Evolutionary conservation across 169 alveolate species (phyloP).

Genomic region (Plasmodium falciparum): DNA sequence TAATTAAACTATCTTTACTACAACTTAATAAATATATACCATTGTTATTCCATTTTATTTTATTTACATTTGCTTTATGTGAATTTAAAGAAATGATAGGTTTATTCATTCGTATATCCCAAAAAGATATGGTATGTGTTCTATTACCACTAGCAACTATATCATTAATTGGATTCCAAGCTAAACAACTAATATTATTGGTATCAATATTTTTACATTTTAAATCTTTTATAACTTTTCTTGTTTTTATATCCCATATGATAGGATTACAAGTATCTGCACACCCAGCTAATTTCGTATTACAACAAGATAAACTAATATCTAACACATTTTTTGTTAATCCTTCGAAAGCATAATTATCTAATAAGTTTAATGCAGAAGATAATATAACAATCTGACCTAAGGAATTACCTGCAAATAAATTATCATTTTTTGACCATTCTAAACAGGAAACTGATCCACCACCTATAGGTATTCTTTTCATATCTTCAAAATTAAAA

Average conservation of each 20-base stretch:
- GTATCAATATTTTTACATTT: slow-evolving; percentile 84
- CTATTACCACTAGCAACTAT: slow-evolving; percentile 90
- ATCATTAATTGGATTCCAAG: slow-evolving; percentile 90
- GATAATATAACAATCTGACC: slow-evolving; percentile 88
- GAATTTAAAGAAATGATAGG: slow-evolving; percentile 89
- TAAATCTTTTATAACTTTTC: slow-evolving; percentile 79
- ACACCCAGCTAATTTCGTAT: slow-evolving; percentile 84
- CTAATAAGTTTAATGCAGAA: slow-evolving; percentile 85
- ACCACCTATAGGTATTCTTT: slow-evolving; percentile 88
- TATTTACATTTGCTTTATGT: slow-evolving; percentile 88
- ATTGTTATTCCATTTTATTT: slow-evolving; percentile 84
- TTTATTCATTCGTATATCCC: slow-evolving; percentile 88
- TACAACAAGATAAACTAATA: slow-evolving; percentile 84
- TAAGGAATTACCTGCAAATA: slow-evolving; percentile 87
- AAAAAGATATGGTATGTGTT: slow-evolving; percentile 87
- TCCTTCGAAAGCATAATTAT: slow-evolving; percentile 86
- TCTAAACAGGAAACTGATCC: slow-evolving; percentile 88
- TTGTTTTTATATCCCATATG: slow-evolving; percentile 85
- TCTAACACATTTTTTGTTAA: slow-evolving; percentile 82
- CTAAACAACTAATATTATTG: slow-evolving; percentile 85
- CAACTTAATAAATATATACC: slow-evolving; percentile 77
- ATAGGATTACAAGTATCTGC: slow-evolving; percentile 87
- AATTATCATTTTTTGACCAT: slow-evolving; percentile 85
- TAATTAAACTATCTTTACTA: slow-evolving; percentile 88
- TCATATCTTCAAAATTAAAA: slow-evolving; percentile 90